Percentiles rank a stretch among this genome's conserved stretches.
These are phyloP conservation scores for Pisolithus thermaeus DNA, from an alignment of 1,284 basidiomycete species.

Conservation along the genomic window DNA sequence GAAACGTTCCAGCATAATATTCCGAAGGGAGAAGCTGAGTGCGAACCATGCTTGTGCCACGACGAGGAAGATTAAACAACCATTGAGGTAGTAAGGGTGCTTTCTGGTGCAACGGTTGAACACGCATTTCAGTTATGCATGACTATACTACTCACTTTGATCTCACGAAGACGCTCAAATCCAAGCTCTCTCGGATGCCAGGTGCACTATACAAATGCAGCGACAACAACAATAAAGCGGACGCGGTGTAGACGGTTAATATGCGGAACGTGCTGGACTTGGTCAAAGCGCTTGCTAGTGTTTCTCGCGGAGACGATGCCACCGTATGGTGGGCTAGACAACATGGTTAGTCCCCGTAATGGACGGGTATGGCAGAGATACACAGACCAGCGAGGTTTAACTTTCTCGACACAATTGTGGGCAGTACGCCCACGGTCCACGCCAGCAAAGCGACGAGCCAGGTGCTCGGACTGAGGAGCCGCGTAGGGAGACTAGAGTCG, in stretches of 20 bases:
- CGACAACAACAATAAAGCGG: constrained; percentile 36
- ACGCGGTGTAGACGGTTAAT: constrained; percentile 38
- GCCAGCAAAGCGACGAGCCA: constrained; percentile 26
- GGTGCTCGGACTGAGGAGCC: constrained; percentile 22
- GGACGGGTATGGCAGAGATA: constrained; percentile 1
- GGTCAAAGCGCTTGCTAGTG: constrained; percentile 39
- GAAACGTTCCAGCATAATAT: constrained; percentile 54
- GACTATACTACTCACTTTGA: constrained; percentile 44
- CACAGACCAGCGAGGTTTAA: constrained; percentile 44
- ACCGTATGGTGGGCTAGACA: constrained; percentile 40
- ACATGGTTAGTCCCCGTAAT: background rate
- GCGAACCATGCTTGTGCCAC: constrained; percentile 46
- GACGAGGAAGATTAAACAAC: constrained; percentile 53
- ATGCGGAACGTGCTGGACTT: constrained; percentile 42
- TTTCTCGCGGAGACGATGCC: constrained; percentile 47
- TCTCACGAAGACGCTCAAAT: constrained; percentile 52
- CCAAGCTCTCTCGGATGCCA: constrained; percentile 33
- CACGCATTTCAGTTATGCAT: background rate
- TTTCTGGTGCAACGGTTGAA: constrained; percentile 38
- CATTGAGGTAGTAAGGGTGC: constrained; percentile 66
- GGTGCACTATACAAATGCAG: constrained; percentile 36
- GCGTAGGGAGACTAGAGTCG: constrained; percentile 11
- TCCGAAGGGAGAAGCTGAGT: constrained; percentile 43
- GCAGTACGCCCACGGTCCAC: constrained; percentile 40
- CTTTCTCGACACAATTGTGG: constrained; percentile 51